These are phyloP conservation scores for Teratosphaeria zuluensis DNA, from an alignment of 2,329 filamentous ascomycete genomes.

Conservation along the genomic window DNA sequence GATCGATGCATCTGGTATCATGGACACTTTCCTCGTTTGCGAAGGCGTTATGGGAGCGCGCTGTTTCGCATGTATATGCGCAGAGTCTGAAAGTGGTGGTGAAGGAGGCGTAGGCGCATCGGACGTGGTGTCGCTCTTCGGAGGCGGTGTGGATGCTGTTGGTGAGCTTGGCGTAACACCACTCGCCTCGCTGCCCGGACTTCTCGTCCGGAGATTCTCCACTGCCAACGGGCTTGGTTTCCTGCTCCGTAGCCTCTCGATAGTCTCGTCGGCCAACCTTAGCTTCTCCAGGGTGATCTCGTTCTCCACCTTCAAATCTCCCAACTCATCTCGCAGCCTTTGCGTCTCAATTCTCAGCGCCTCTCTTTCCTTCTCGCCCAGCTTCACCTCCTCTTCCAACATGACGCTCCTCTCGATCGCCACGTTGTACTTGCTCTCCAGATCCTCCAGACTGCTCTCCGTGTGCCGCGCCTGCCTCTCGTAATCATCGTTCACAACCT, in stretches of 20 bases:
- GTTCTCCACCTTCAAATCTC: constrained; percentile 86
- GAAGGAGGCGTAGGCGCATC: constrained; percentile 78
- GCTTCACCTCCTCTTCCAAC: constrained; percentile 89
- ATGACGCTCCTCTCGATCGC: constrained; percentile 86
- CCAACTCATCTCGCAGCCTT: constrained; percentile 78
- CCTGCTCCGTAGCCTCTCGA: constrained; percentile 40
- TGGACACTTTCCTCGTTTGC: constrained; percentile 32
- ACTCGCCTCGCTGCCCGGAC: constrained; percentile 39
- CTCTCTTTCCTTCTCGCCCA: constrained; percentile 86
- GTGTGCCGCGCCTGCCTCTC: constrained; percentile 94
- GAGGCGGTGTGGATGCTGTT: constrained; percentile 78
- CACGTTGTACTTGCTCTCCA: constrained; percentile 95
- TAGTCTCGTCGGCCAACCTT: constrained; percentile 53
- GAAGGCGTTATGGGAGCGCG: constrained; percentile 31
- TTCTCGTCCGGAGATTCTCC: constrained; percentile 36
- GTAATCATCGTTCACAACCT: constrained; percentile 97
- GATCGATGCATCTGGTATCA: constrained; percentile 41
- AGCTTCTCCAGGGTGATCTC: constrained; percentile 93
- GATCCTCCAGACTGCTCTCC: constrained; percentile 86
- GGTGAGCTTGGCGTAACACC: constrained; percentile 80
- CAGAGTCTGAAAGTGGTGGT: constrained; percentile 75
- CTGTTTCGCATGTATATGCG: constrained; percentile 47
- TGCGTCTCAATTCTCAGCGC: constrained; percentile 81
- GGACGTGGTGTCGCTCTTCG: constrained; percentile 54
- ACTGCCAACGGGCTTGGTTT: constrained; percentile 42